These are phyloP conservation scores for Aspergillus sp. DNA, from an alignment of 2,329 filamentous ascomycete species.

Conservation along the genomic window DNA sequence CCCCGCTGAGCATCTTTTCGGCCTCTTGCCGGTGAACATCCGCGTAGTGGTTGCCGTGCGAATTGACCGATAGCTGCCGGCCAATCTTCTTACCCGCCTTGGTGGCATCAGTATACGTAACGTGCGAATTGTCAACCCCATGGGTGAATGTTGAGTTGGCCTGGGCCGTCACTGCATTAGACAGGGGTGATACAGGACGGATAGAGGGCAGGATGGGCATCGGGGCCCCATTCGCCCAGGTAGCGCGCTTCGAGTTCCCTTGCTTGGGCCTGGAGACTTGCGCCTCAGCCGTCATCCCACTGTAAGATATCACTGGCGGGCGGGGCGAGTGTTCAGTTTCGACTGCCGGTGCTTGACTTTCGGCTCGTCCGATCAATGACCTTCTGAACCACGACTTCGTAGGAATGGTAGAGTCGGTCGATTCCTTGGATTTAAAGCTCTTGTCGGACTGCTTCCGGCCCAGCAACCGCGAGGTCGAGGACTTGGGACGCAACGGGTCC, in stretches of 20 bases:
- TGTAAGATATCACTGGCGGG: constrained; percentile 35
- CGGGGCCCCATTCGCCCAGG: constrained; percentile 81
- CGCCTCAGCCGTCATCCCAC: constrained; percentile 35
- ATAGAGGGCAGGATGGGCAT: constrained; percentile 96
- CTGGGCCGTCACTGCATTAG: constrained; percentile 83
- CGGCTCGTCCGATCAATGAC: constrained; percentile 75
- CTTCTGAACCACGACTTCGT: constrained; percentile 91
- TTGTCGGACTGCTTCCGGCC: constrained; percentile 87
- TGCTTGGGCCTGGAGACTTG: constrained; percentile 45
- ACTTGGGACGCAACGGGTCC: constrained; percentile 87
- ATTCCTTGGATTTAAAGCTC: constrained; percentile 59
- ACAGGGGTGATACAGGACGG: constrained; percentile 89
- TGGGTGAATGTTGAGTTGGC: constrained; percentile 58
- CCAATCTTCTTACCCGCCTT: constrained; percentile 81
- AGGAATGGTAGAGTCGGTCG: constrained; percentile 49
- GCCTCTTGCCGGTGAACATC: constrained; percentile 86
- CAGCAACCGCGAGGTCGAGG: constrained; percentile 72
- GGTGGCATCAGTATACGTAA: constrained; percentile 39
- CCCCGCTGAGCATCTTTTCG: constrained; percentile 80
- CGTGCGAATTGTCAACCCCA: constrained; percentile 28
- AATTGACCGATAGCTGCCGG: constrained; percentile 84
- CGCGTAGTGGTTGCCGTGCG: constrained; percentile 84
- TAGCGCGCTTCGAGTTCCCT: constrained; percentile 69
- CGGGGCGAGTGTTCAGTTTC: constrained; percentile 32
- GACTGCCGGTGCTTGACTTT: constrained; percentile 55